Evolutionary conservation across 2,329 filamentous ascomycete genomes (phyloP), one percentile per base, ranked within the genome.

Genomic region (Geosmithia flava): DNA sequence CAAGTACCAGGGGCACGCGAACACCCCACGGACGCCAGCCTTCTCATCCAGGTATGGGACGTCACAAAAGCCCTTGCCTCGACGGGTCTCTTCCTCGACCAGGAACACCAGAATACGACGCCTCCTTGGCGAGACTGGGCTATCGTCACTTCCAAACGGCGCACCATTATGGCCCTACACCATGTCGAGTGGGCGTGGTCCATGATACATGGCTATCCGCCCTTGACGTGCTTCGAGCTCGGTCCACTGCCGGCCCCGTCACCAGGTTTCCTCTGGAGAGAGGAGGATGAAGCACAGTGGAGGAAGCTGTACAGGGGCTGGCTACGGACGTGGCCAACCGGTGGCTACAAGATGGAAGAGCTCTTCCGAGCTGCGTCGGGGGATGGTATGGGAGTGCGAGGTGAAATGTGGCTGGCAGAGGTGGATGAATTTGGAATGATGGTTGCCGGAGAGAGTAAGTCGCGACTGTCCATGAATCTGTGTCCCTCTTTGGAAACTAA

Each of bases 111-210:
- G 10, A 43, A 51, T 23, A 45, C 17, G 13, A 11, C 46, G 39
- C 53, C 53, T 13, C 8, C 23, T 7, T 55, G 53, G 52, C 17
- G 46, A 19, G 20, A 49, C 13, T 55, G 53, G 53, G 53, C 52
- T 20, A 43, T 53, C 13, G 49, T 51, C 2, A 49, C 52, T 2
- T 50, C 49, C 44, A 55, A 55, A 41, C 49, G 53, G 5, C 49
- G 53, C 10, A 55, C 52, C 4, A 50, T 55, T n/a, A 33, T 51
- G 4, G 49, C 46, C 16, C 44, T 53, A 16, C 52, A 52, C 42
- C 53, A 55, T 43, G 39, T 55, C 20, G 53, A 55, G 42, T 55
- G 52, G 52, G 44, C 50, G 2, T 55, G 53, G 52, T 55, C 53
- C 0, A 42, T 55, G 11, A 37, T 47, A 10, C 29, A 47, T 19